A percentile compares a stretch with the other conserved stretches of the same genome.
Evolutionary conservation across 129 eudicot genomes (phyloP).

Genomic region (Glebionis coronaria): DNA sequence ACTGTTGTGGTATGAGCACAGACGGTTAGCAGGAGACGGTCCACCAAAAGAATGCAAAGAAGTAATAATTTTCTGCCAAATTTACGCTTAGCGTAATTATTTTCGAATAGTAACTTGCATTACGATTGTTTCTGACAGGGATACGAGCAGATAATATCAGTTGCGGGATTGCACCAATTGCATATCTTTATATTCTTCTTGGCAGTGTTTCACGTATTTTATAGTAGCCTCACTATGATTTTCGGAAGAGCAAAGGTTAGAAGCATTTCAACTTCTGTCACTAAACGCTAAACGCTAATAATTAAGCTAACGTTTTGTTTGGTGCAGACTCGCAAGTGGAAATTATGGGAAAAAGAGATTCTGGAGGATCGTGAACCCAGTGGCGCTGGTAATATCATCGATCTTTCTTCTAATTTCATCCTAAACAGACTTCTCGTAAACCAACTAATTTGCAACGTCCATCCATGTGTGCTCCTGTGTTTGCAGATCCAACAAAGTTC

Average conservation of each 20-base stretch:
- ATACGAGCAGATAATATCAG: conserved; percentile 69
- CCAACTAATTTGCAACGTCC: neutral
- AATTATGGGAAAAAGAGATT: conserved; percentile 68
- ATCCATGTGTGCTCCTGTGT: conserved; percentile 4
- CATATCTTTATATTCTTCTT: conserved; percentile 96
- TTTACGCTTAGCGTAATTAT: neutral
- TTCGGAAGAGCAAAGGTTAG: conserved; percentile 73
- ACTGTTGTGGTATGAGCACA: conserved; percentile 66
- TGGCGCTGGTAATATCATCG: conserved; percentile 15
- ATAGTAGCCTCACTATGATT: conserved; percentile 71
- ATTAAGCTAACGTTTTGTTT: neutral
- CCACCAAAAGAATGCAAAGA: conserved; percentile 37
- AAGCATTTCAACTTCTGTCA: too few relatives aligned
- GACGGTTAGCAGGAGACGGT: conserved; percentile 52
- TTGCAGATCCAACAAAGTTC: conserved; percentile 52
- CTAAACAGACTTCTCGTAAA: neutral
- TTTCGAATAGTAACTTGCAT: neutral
- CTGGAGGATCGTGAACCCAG: conserved; percentile 20
- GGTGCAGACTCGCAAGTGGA: conserved; percentile 80
- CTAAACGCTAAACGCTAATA: too few relatives aligned
- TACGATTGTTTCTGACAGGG: conserved; percentile 42
- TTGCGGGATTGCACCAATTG: conserved; percentile 72
- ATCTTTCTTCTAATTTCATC: neutral
- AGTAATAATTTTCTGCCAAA: conserved; percentile 28
- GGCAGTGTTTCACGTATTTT: conserved; percentile 85